Evolutionary conservation across 2,329 filamentous ascomycete genomes (phyloP).

Genomic region (Balansia obtecta): DNA sequence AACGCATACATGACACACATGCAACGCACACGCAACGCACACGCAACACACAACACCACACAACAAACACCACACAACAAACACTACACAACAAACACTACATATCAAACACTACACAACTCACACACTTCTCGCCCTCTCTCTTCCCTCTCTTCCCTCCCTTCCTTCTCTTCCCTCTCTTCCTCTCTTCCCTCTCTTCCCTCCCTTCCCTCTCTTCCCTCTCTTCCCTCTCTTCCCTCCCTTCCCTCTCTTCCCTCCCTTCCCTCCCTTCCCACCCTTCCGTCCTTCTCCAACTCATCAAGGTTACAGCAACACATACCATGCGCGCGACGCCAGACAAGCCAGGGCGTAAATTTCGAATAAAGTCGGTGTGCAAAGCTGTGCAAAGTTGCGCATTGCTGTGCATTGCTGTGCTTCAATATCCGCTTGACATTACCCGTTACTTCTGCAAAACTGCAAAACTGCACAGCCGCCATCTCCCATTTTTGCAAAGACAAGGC

Average conservation of each 20-base stretch:
- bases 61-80: not conserved
- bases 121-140: not conserved
- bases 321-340: not conserved
- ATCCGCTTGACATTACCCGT: too few species aligned
- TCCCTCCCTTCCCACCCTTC: not conserved
- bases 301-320: not conserved
- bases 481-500: not conserved
- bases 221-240: not conserved
- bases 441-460: too few species aligned
- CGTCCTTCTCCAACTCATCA: not conserved
- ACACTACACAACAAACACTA: not conserved
- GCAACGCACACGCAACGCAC: not conserved
- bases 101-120: not conserved
- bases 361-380: constrained; percentile 2
- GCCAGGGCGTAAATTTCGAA: not conserved
- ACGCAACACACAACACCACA: not conserved
- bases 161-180: not conserved
- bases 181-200: not conserved
- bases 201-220: not conserved
- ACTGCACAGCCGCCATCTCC: not conserved
- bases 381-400: not conserved
- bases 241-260: not conserved
- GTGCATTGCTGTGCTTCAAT: not conserved
- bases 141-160: not conserved
- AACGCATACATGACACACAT: too few species aligned